Evolutionary conservation across 176 grass and related monocot genomes (phyloP).

Genomic region (Coix lacrymajobi): DNA sequence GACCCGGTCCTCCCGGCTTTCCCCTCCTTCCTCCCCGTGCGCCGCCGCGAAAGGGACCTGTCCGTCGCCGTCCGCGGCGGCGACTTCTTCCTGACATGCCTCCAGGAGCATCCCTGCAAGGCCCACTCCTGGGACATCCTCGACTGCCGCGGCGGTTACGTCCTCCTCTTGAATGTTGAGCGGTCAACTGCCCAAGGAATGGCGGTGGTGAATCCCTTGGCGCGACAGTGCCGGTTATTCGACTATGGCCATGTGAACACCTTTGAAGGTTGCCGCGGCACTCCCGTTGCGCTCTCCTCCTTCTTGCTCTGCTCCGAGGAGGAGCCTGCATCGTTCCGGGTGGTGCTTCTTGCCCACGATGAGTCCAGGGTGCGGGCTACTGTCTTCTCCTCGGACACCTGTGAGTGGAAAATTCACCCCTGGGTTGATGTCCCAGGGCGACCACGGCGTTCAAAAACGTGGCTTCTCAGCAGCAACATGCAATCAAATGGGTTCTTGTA

Average conservation of each 20-base stretch:
- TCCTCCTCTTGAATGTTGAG: not conserved
- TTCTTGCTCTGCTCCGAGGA: not conserved
- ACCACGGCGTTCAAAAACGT: not conserved
- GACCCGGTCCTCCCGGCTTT: not conserved
- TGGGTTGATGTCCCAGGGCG: not conserved
- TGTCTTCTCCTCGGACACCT: not conserved
- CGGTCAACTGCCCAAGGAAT: not conserved
- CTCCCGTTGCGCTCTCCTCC: accelerated
- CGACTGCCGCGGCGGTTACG: constrained; percentile 10
- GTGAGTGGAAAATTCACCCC: not conserved
- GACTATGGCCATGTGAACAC: not conserved
- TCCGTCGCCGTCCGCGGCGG: constrained; percentile 5
- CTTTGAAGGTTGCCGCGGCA: not conserved
- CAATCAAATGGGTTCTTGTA: not conserved
- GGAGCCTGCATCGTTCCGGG: not conserved
- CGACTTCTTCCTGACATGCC: constrained; percentile 28
- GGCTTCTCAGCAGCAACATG: not conserved
- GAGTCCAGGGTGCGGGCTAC: not conserved
- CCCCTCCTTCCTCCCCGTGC: constrained; percentile 2
- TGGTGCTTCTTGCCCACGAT: not conserved
- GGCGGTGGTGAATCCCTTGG: not conserved
- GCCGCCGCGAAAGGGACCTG: not conserved
- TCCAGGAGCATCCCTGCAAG: constrained; percentile 1
- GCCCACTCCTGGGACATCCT: constrained; percentile 7
- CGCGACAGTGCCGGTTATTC: not conserved